Evolutionary conservation across 441 rosid species (phyloP).

Genomic region (Brassica hybrid): DNA sequence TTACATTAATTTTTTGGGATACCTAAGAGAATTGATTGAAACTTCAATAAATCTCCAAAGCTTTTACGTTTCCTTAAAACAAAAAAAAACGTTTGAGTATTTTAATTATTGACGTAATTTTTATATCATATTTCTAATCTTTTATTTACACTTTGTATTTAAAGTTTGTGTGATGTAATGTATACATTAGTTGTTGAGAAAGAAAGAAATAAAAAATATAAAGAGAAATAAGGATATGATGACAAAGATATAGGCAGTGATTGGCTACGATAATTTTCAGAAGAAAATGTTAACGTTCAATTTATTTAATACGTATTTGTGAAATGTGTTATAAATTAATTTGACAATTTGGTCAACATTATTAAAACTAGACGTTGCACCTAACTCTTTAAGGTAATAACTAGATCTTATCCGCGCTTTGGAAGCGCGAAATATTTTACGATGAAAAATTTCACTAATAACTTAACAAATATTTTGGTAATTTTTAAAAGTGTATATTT

Average conservation of each 20-base stretch:
- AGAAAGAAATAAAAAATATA: conserved; percentile 1
- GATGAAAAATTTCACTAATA: too few relatives aligned
- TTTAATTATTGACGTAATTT: background rate
- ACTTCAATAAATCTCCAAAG: background rate
- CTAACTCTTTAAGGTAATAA: conserved; percentile 42
- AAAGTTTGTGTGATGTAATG: conserved; percentile 12
- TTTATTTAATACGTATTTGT: conserved; percentile 2
- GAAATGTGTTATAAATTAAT: conserved; percentile 10
- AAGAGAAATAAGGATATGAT: conserved; percentile 15
- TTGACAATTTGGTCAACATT: conserved; percentile 35
- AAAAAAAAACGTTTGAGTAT: background rate
- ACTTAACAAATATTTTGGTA: too few relatives aligned
- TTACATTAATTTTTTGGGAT: background rate
- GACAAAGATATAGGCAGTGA: conserved; percentile 25
- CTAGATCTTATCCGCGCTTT: too few relatives aligned
- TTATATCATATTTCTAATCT: conserved; percentile 6
- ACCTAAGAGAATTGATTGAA: background rate
- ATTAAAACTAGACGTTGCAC: conserved; percentile 37
- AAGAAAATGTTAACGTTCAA: background rate
- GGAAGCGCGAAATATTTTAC: too few relatives aligned
- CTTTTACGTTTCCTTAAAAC: background rate
- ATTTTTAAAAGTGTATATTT: too few relatives aligned
- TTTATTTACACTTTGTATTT: background rate
- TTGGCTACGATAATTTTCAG: conserved; percentile 28
- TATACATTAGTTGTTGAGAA: conserved; percentile 39